Conservation (phyloP, 208 protist species). For the Leishmania amazonensis region DNA sequence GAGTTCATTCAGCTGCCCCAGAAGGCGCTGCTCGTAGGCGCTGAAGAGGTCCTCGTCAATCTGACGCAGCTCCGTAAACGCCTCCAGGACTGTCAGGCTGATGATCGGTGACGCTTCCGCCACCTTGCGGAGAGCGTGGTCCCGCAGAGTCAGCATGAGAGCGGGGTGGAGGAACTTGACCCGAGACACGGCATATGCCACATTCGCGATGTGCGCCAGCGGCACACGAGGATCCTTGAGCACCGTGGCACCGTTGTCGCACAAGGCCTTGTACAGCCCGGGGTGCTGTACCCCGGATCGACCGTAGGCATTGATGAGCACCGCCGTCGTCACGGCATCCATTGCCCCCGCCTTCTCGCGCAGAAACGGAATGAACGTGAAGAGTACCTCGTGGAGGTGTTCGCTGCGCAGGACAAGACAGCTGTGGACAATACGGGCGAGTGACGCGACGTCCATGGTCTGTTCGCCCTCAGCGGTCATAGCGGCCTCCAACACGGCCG, state of each 20-base stretch:
- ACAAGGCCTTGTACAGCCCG: conserved; percentile 73
- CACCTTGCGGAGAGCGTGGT: conserved; percentile 64
- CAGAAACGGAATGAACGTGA: conserved; percentile 76
- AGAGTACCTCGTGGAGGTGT: conserved; percentile 78
- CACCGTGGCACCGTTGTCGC: conserved; percentile 50
- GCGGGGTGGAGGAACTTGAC: conserved; percentile 67
- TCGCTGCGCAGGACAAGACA: conserved; percentile 75
- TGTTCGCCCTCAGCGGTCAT: conserved; percentile 40
- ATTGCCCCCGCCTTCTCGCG: conserved; percentile 41
- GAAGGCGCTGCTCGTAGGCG: conserved; percentile 69
- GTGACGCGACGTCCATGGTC: conserved; percentile 61
- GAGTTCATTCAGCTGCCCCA: conserved; percentile 55
- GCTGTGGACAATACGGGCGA: conserved; percentile 84
- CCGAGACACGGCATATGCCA: conserved; percentile 80
- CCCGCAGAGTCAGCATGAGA: conserved; percentile 75
- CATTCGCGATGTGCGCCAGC: conserved; percentile 86
- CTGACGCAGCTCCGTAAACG: conserved; percentile 75
- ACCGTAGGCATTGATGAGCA: conserved; percentile 90
- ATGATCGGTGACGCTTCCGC: conserved; percentile 58
- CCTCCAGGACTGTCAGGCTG: conserved; percentile 80
- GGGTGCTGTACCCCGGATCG: conserved; percentile 81
- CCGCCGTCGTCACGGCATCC: conserved; percentile 74
- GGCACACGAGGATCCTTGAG: conserved; percentile 71
- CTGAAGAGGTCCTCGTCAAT: conserved; percentile 79
- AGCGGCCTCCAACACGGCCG: conserved; percentile 47